A percentile compares a stretch with the other conserved stretches of the same genome.
Evolutionary conservation across 805 yeast genomes (phyloP).

Genomic region (Candida montana): DNA sequence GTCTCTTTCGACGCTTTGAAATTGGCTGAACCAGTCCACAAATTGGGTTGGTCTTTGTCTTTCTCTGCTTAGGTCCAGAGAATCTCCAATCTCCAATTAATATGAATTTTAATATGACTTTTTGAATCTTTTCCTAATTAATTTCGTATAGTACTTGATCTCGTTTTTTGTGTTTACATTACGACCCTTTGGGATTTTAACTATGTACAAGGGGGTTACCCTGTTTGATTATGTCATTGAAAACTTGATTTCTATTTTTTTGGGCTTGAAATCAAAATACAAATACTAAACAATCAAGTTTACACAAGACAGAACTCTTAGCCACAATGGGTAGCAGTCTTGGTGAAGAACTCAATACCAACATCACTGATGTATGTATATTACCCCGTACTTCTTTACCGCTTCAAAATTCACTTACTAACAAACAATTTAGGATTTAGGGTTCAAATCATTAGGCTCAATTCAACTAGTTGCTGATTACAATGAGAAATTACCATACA

Average conservation of each 20-base stretch:
- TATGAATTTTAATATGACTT: background rate
- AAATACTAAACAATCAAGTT: no score
- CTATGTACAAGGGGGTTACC: background rate
- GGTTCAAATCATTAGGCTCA: slow-evolving; percentile 36
- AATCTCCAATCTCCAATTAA: background rate
- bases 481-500: slow-evolving; percentile 32
- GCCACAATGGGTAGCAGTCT: slow-evolving; percentile 11
- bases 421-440: slow-evolving; percentile 31
- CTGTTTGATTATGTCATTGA: background rate
- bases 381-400: background rate
- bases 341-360: slow-evolving; percentile 15
- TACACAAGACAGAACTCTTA: no score
- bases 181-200: no score
- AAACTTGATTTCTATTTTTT: no score
- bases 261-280: background rate
- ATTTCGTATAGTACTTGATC: background rate
- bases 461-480: slow-evolving; percentile 30
- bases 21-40: slow-evolving; percentile 94
- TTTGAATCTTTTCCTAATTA: no score
- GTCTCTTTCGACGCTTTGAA: slow-evolving; percentile 94
- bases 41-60: slow-evolving; percentile 91
- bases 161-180: background rate
- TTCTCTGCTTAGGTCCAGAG: slow-evolving; percentile 66
- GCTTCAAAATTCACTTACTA: slow-evolving; percentile 6
- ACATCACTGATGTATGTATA: slow-evolving; percentile 18